A percentile compares a stretch with the other conserved stretches of the same genome.
These are phyloP conservation scores for Elongisporangium prolatum DNA, from an alignment of 352 stramenopile species.

Conservation along the genomic window DNA sequence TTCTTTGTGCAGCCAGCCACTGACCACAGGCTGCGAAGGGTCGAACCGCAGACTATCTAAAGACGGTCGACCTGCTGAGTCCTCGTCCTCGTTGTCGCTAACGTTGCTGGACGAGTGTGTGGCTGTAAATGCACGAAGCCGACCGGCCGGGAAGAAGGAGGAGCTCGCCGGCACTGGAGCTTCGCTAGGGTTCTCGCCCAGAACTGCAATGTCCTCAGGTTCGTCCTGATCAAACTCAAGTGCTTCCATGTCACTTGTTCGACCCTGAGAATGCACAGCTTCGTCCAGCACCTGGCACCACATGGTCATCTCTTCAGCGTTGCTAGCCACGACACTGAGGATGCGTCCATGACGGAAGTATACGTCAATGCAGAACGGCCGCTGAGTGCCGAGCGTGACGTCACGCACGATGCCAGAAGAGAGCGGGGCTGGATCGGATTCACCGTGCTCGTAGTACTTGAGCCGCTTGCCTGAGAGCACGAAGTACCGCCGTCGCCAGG, in stretches of 20 bases:
- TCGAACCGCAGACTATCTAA: slow-evolving; percentile 17
- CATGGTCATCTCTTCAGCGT: slow-evolving; percentile 48
- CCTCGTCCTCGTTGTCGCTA: slow-evolving; percentile 2
- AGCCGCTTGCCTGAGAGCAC: slow-evolving; percentile 51
- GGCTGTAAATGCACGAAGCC: neutral
- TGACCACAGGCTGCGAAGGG: slow-evolving; percentile 40
- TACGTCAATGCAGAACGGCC: slow-evolving; percentile 70
- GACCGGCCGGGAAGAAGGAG: neutral
- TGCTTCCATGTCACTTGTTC: slow-evolving; percentile 24
- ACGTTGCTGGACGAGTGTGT: neutral
- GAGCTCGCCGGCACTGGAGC: neutral
- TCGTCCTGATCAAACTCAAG: slow-evolving; percentile 53
- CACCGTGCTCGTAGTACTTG: slow-evolving; percentile 26
- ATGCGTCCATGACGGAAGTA: slow-evolving; percentile 59
- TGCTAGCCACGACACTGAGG: slow-evolving; percentile 46
- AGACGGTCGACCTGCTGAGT: slow-evolving; percentile 12
- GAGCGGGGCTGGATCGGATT: slow-evolving; percentile 16
- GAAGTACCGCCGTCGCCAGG: slow-evolving; percentile 64
- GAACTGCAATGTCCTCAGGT: slow-evolving; percentile 34
- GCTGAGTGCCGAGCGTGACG: slow-evolving; percentile 47
- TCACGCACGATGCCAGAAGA: slow-evolving; percentile 47
- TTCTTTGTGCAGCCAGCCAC: slow-evolving; percentile 78
- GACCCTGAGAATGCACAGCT: slow-evolving; percentile 25
- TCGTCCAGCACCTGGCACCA: slow-evolving; percentile 59
- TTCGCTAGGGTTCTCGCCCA: slow-evolving; percentile 22